Base-by-base conservation (phyloP, 306 rosid genomes). In the Coriaria nepalensis region DNA sequence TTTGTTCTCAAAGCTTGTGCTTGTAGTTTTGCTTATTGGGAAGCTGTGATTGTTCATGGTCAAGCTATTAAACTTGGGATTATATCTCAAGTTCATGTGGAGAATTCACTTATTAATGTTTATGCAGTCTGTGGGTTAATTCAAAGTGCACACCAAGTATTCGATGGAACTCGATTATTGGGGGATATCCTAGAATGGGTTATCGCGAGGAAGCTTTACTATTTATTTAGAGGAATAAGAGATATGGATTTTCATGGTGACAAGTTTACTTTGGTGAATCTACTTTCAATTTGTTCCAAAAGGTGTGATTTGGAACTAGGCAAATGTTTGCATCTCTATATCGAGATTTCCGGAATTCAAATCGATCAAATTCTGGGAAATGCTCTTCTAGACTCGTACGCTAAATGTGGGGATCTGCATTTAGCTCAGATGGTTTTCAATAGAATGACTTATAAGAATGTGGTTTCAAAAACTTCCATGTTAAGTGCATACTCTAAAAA, bases 131-230 rank as follows among this genome's bases (percentile, higher is more conserved):
- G 64, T 68, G 75, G 76, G 57, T 46, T 64, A 44, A 40, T 74
- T 14, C 40, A 4, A 5, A 57, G 72, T 33, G 93, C 88, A 0
- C 74, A 53, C 47, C 50, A 53, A 29, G 35, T 86, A 81, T 81
- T 86, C 38, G 83, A 81, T 86, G 96, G 88, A 86, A 81, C 56
- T 76, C 77, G 8, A 79, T 86, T 74, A 72, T 81, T 40, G 62
- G 71, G 33, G 88, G 79, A 41, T 81, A 85, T 61, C 60, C 71
- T 12, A 74, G 75, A 65, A 47, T 37, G 66, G 77, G 82, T 9
- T 47, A 2, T 9, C 61, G 49, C 10, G 7, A 59, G 46, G 73
- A 67, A 35, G 78, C 72, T 0, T 38, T 79, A 33, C 47, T 72
- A 13, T 48, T 48, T 79, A 73, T 83, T 77, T 67, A 65, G 12